A percentile compares a stretch with the other conserved stretches of the same genome.
These are phyloP conservation scores for Russula virescens DNA, from an alignment of 768 basidiomycete species.

Conservation along the genomic window DNA sequence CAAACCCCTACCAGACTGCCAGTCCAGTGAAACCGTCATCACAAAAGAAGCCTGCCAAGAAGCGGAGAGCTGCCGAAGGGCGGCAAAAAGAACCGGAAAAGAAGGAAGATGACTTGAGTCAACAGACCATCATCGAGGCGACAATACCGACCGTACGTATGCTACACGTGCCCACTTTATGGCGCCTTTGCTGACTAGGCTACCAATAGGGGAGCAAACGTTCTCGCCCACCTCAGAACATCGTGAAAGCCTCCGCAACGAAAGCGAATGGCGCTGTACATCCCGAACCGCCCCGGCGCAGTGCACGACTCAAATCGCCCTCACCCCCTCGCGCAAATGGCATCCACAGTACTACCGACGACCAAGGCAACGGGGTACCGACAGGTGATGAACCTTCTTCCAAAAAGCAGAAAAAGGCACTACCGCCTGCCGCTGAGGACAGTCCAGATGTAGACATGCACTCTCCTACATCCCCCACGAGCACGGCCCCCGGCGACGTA, in stretches of 20 bases:
- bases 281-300: slow-evolving; percentile 24
- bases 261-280: slow-evolving; percentile 21
- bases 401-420: slow-evolving; percentile 46
- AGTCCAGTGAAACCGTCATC: slow-evolving; percentile 50
- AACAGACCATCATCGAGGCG: slow-evolving; percentile 70
- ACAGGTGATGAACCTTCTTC: slow-evolving; percentile 35
- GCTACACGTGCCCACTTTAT: slow-evolving; percentile 34
- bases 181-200: slow-evolving; percentile 12
- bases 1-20: slow-evolving; percentile 73
- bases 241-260: slow-evolving; percentile 36
- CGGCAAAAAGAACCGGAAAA: slow-evolving; percentile 21
- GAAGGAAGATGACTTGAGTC: slow-evolving; percentile 35
- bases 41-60: slow-evolving; percentile 27
- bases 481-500: slow-evolving; percentile 35
- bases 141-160: slow-evolving; percentile 52
- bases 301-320: slow-evolving; percentile 26
- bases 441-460: slow-evolving; percentile 33
- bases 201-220: slow-evolving; percentile 64
- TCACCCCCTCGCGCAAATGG: slow-evolving; percentile 17
- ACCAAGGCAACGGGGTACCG: slow-evolving; percentile 33
- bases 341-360: slow-evolving; percentile 3
- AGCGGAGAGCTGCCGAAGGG: slow-evolving; percentile 29
- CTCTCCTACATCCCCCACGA: slow-evolving; percentile 21
- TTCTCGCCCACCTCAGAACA: slow-evolving; percentile 59
- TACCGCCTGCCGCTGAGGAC: slow-evolving; percentile 29